Base-by-base conservation (phyloP, 129 eudicot species). In the Escallonia rubra region DNA sequence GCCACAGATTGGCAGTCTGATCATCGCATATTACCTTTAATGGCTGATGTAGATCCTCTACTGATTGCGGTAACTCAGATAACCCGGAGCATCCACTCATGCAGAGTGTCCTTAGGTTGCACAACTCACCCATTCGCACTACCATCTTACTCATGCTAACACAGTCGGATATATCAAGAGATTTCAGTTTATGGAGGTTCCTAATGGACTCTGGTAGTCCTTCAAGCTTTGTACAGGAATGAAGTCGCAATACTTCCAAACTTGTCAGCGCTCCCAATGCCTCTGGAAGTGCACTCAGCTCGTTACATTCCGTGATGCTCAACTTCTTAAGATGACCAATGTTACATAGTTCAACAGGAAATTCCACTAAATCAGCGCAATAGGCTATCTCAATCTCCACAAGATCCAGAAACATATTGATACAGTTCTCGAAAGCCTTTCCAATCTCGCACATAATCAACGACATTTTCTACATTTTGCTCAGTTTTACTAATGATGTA, bases 391-490 rank as follows among this genome's bases (percentile, higher is more conserved):
- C 55, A 3, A 71, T 51, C 58, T 71, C 76, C 41, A 4, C 10
- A 43, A 84, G 84, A 68, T 74, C 72, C 4, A 77, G 79, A 38
- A 72, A 76, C 52, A 74, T 65, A 12, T 53, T n/a, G 45, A 41
- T 44, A 23, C 53, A 71, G 3, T 52, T 51, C 44, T 41, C 61
- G 16, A 71, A 62, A 40, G 68, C 68, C 51, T 71, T 16, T 6
- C 68, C 43, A n/a, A 71, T 71, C 54, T 71, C 52, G 34, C 76
- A 71, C 58, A 63, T 63, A 11, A 61, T 59, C 42, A 86, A 55
- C 7, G 91, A 82, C 60, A 86, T 69, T 66, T 86, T 86, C 41
- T 41, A 56, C 69, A 86, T 57, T 55, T 69, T 82, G 45, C 66
- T 47, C 65, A 82, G 9, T 39, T 70, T 43, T 10, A 75, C 53